phyloP scores from a whole-genome alignment of 306 rosid species.

The Begonia loranthoides region DNA sequence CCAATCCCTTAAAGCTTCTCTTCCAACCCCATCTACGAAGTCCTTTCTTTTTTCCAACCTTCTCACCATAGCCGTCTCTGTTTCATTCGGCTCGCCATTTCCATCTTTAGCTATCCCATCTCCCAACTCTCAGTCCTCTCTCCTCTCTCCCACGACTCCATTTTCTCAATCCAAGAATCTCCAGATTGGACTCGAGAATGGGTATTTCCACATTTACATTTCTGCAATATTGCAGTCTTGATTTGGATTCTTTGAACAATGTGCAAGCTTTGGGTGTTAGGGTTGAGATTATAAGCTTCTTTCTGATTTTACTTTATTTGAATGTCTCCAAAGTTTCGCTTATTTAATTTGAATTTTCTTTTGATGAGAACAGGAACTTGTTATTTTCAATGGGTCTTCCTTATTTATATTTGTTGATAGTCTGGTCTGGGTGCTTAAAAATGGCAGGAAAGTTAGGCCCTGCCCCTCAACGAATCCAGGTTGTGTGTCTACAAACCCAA shows the following conservation, averaged over 20 bases:
- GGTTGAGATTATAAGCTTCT: too few relatives aligned
- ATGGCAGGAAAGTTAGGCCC: slow-evolving; percentile 69
- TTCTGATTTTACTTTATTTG: too few relatives aligned
- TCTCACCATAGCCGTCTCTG: slow-evolving; percentile 49
- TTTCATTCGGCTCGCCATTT: slow-evolving; percentile 48
- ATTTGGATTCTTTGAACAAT: background rate
- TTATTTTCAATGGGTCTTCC: too few relatives aligned
- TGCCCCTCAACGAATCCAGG: slow-evolving; percentile 86
- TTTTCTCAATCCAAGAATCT: slow-evolving; percentile 71
- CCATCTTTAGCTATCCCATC: slow-evolving; percentile 68
- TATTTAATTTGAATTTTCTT: too few relatives aligned
- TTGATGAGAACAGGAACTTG: too few relatives aligned
- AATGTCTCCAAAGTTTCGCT: too few relatives aligned
- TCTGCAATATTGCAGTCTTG: background rate
- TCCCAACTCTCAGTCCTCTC: slow-evolving; percentile 38
- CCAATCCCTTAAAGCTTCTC: slow-evolving; percentile 20
- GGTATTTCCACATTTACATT: slow-evolving; percentile 22
- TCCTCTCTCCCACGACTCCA: slow-evolving; percentile 67
- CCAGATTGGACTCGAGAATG: slow-evolving; percentile 58
- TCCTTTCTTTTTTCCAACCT: slow-evolving; percentile 31
- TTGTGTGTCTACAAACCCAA: slow-evolving; percentile 74
- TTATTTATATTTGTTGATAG: too few relatives aligned
- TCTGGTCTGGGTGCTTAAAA: too few relatives aligned
- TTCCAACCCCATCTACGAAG: slow-evolving; percentile 11
- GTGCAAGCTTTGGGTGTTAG: too few relatives aligned